These are phyloP conservation scores for Xylariaceae sp. DNA, from an alignment of 2,329 filamentous ascomycete genomes.

Conservation along the genomic window DNA sequence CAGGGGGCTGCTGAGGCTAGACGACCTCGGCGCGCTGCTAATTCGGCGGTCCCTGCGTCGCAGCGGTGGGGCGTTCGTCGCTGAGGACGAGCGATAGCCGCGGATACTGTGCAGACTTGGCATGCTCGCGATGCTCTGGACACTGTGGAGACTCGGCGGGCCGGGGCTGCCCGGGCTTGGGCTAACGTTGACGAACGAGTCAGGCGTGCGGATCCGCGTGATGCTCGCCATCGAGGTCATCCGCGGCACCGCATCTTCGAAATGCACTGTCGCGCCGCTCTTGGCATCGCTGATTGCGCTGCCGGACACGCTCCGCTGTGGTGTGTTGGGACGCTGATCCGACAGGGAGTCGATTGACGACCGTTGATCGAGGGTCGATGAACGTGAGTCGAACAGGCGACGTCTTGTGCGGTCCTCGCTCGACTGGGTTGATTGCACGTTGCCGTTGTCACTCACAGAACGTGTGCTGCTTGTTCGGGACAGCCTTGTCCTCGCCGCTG, in stretches of 20 bases:
- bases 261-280: slow-evolving; percentile 22
- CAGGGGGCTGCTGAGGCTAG: slow-evolving; percentile 50
- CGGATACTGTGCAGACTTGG: slow-evolving; percentile 25
- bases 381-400: slow-evolving; percentile 21
- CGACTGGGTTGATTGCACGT: slow-evolving; percentile 32
- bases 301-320: slow-evolving; percentile 39
- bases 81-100: slow-evolving; percentile 39
- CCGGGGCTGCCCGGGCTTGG: slow-evolving; percentile 34
- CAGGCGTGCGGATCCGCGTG: slow-evolving; percentile 47
- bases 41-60: slow-evolving; percentile 60
- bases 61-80: slow-evolving; percentile 58
- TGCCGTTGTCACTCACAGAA: slow-evolving; percentile 38
- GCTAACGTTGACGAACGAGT: slow-evolving; percentile 52
- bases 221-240: slow-evolving; percentile 52
- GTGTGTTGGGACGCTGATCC: slow-evolving; percentile 15
- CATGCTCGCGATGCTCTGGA: slow-evolving; percentile 12
- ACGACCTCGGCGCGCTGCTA: slow-evolving; percentile 72
- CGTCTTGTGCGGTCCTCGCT: slow-evolving; percentile 29
- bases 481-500: slow-evolving; percentile 31
- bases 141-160: not conserved
- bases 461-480: slow-evolving; percentile 33
- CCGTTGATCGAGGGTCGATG: slow-evolving; percentile 21
- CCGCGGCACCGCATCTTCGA: slow-evolving; percentile 34
- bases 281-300: slow-evolving; percentile 17
- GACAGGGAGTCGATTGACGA: slow-evolving; percentile 14